Percentiles rank a stretch among this genome's conserved stretches.
phyloP scores from a whole-genome alignment of 148 eudicot species.

The Vaccinium macrocarpon region DNA sequence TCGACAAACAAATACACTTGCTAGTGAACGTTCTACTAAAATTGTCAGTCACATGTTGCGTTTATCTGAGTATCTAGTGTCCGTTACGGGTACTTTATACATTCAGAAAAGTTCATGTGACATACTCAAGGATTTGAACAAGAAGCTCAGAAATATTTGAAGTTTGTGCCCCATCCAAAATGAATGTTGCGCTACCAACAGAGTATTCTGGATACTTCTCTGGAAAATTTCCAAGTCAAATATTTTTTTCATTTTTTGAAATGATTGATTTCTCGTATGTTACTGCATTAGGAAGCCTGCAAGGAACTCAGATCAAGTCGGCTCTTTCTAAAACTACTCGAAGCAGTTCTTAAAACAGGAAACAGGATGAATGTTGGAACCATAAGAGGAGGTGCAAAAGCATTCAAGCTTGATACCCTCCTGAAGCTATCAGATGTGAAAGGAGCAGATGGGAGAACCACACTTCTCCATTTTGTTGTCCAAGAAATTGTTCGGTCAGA shows the following conservation, averaged over 20 bases:
- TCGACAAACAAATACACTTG: not conserved
- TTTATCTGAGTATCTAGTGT: not conserved
- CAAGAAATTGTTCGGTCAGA: constrained; percentile 84
- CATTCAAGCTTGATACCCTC: constrained; percentile 94
- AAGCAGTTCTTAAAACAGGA: constrained; percentile 97
- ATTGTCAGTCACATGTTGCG: not conserved
- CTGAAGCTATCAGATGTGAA: constrained; percentile 96
- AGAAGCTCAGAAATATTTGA: not conserved
- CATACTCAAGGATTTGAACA: not conserved
- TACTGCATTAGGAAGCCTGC: constrained; percentile 72
- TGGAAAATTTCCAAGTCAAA: not conserved
- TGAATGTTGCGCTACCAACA: not conserved
- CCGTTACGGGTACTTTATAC: not conserved
- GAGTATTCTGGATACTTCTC: not conserved
- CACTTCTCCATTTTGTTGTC: constrained; percentile 92
- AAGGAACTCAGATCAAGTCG: constrained; percentile 89
- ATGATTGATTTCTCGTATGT: not conserved
- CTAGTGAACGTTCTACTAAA: not conserved
- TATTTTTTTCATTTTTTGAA: not conserved
- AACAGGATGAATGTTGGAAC: constrained; percentile 97
- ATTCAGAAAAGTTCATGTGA: not conserved
- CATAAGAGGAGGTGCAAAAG: constrained; percentile 93
- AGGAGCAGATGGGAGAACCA: constrained; percentile 92
- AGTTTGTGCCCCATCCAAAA: not conserved
- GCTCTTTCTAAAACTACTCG: constrained; percentile 82